These are phyloP conservation scores for Coelastrella sp. DNA, from an alignment of 139 green algal species.

Conservation along the genomic window DNA sequence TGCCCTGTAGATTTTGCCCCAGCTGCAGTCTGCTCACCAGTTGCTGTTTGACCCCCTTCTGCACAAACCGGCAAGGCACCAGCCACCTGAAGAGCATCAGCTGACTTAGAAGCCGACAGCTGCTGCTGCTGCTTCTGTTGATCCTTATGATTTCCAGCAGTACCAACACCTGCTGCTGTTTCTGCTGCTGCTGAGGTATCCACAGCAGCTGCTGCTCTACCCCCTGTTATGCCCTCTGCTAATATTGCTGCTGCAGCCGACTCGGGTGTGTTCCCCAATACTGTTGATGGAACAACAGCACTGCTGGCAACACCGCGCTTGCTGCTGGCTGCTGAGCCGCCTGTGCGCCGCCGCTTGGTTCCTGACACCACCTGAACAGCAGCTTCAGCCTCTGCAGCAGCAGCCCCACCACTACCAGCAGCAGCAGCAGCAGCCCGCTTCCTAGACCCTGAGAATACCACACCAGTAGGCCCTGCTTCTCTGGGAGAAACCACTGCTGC, in stretches of 20 bases:
- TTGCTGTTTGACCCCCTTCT: neutral
- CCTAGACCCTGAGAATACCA: neutral
- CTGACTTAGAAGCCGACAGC: neutral
- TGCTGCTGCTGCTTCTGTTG: constrained; percentile 14
- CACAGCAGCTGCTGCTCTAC: neutral
- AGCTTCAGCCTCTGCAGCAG: neutral
- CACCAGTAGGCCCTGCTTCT: neutral
- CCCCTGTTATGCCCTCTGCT: neutral
- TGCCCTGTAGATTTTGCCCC: neutral
- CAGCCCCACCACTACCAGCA: neutral
- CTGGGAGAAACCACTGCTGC: neutral
- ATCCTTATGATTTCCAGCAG: neutral
- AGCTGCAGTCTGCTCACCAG: neutral
- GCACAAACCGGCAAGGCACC: neutral
- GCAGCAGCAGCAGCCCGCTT: neutral
- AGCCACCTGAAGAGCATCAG: neutral
- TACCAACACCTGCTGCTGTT: neutral
- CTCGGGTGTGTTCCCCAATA: neutral
- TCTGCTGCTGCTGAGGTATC: constrained; percentile 12
- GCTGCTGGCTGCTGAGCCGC: neutral
- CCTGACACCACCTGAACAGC: neutral
- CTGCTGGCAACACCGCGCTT: neutral
- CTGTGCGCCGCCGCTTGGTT: constrained; percentile 19
- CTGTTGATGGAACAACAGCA: neutral
- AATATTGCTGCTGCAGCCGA: neutral